Percentiles rank a stretch among this genome's conserved stretches.
These are phyloP conservation scores for Rubia balearica DNA, from an alignment of 305 asterid genomes.

Conservation along the genomic window DNA sequence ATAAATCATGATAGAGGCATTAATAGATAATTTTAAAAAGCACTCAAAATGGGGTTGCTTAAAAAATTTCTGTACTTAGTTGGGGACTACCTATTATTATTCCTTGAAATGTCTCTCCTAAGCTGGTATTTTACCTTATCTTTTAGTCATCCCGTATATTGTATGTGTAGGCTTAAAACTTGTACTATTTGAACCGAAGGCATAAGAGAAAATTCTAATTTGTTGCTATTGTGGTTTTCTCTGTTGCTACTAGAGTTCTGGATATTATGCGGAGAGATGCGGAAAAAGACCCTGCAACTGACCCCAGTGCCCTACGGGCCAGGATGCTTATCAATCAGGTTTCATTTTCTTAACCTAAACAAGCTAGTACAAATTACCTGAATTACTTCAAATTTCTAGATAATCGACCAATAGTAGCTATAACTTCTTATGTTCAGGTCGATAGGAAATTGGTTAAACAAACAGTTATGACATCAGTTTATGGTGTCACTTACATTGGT, in stretches of 20 bases:
- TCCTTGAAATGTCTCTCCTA: not conserved
- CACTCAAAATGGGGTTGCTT: not conserved
- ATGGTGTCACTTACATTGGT: conserved; percentile 92
- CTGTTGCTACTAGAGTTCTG: conserved; percentile 58
- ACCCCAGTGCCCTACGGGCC: conserved; percentile 59
- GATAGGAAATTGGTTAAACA: conserved; percentile 96
- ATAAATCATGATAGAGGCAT: not conserved
- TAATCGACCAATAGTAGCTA: not conserved
- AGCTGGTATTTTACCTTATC: conserved; percentile 1
- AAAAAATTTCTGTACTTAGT: not conserved
- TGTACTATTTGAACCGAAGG: not conserved
- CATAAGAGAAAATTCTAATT: not conserved
- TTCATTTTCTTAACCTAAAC: conserved; percentile 9
- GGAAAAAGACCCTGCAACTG: conserved; percentile 55
- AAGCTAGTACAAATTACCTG: not conserved
- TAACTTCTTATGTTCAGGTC: conserved; percentile 41
- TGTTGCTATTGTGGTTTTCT: not conserved
- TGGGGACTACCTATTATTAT: not conserved
- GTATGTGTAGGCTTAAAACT: not conserved
- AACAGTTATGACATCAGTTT: conserved; percentile 97
- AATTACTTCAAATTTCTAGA: not conserved
- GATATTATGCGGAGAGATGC: conserved; percentile 83
- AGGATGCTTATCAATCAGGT: conserved; percentile 79
- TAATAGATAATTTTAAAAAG: not conserved
- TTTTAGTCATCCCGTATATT: not conserved